phyloP scores from a whole-genome alignment of 257 asterid genomes.

The Paraleonurus japonicus region DNA sequence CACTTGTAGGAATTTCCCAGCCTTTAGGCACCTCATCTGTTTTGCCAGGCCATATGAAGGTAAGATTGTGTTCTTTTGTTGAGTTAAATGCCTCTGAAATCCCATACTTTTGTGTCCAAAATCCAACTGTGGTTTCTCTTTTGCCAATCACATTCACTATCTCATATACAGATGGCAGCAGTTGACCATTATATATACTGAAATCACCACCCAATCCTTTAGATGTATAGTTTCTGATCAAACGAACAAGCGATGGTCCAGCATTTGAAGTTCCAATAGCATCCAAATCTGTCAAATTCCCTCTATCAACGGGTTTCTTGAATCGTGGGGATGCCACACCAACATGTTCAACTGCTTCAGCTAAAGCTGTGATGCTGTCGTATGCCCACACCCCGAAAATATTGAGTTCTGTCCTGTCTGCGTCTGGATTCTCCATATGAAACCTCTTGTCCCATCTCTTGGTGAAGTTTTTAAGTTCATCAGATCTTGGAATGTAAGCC shows the following conservation, averaged over 20 bases:
- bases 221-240: constrained; percentile 27
- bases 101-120: constrained; percentile 42
- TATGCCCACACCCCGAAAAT: constrained; percentile 57
- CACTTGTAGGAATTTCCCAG: constrained; percentile 43
- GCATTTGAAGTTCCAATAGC: constrained; percentile 37
- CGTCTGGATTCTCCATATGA: constrained; percentile 40
- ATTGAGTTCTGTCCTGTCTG: constrained; percentile 30
- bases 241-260: constrained; percentile 32
- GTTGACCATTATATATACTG: constrained; percentile 32
- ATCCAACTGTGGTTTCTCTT: constrained; percentile 35
- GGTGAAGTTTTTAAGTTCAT: constrained; percentile 18
- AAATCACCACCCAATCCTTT: constrained; percentile 53
- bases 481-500: constrained; percentile 37
- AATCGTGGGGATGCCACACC: constrained; percentile 16
- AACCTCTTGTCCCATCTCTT: constrained; percentile 44
- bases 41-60: constrained; percentile 46
- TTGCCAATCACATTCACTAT: constrained; percentile 49
- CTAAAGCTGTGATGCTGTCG: constrained; percentile 36
- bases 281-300: constrained; percentile 34
- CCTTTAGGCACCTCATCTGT: constrained; percentile 35
- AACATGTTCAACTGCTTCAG: constrained; percentile 34
- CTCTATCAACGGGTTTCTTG: constrained; percentile 1
- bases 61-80: constrained; percentile 30
- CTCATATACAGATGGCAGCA: constrained; percentile 39
- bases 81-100: constrained; percentile 23